Conservation (phyloP, 208 protist genomes). For the Entamoeba invadens region DNA sequence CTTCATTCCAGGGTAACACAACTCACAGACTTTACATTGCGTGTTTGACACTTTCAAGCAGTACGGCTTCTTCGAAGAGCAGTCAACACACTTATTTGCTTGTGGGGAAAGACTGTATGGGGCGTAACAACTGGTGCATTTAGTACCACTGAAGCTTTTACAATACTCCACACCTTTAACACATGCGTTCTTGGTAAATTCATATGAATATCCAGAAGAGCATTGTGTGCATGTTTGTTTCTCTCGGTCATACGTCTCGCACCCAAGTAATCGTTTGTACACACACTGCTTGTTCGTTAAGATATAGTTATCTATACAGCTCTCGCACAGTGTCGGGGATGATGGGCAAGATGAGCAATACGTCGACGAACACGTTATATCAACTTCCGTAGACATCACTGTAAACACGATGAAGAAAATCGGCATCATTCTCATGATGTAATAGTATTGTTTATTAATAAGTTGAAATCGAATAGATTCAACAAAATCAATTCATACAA, state of each 20-base stretch:
- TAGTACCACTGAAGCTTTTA: neutral
- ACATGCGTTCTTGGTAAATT: neutral
- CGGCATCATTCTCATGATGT: too few relatives aligned
- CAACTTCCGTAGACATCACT: too few relatives aligned
- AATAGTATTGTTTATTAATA: too few relatives aligned
- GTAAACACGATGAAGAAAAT: too few relatives aligned
- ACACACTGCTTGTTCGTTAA: neutral
- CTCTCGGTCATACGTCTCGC: neutral
- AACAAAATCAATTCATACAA: too few relatives aligned
- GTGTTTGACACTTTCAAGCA: neutral
- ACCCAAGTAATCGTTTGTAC: neutral
- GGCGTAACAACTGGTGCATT: neutral
- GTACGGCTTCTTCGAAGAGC: neutral
- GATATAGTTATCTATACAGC: neutral
- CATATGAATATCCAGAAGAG: neutral
- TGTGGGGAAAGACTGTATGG: neutral
- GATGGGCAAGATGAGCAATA: neutral
- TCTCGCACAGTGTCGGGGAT: neutral
- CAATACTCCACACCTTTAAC: neutral
- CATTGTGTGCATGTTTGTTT: neutral
- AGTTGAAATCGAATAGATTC: too few relatives aligned
- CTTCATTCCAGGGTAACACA: neutral
- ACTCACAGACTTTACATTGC: neutral
- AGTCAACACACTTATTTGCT: neutral
- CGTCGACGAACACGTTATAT: neutral